Percentiles rank a stretch among this genome's conserved stretches.
phyloP scores from a whole-genome alignment of 257 asterid genomes.

The Marsdenia floribunda region DNA sequence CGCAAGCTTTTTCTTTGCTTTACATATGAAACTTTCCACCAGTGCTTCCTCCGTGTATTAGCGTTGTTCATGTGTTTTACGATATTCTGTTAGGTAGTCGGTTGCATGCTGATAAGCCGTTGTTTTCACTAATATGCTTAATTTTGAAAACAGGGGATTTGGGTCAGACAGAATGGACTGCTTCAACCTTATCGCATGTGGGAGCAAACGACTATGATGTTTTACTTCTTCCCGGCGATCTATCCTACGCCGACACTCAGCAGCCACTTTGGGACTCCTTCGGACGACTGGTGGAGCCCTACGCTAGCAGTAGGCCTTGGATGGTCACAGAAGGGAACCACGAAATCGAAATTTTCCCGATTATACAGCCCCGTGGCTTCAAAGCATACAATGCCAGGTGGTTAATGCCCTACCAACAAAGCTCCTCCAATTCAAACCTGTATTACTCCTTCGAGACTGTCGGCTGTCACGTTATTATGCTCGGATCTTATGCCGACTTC shows the following conservation, averaged over 20 bases:
- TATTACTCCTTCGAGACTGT: constrained; percentile 70
- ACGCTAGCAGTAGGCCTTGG: constrained; percentile 71
- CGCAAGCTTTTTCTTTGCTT: constrained; percentile 8
- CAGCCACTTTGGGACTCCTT: constrained; percentile 89
- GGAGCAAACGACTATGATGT: constrained; percentile 59
- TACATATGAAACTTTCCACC: not conserved
- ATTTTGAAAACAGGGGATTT: constrained; percentile 47
- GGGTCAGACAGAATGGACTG: constrained; percentile 88
- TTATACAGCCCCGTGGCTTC: constrained; percentile 53
- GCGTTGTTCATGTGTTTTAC: too few species aligned
- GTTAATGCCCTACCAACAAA: constrained; percentile 65
- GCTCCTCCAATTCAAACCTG: constrained; percentile 55
- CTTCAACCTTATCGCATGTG: constrained; percentile 58
- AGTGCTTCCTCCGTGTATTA: too few species aligned
- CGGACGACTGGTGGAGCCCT: constrained; percentile 70
- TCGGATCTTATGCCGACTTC: constrained; percentile 72
- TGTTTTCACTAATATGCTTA: too few species aligned
- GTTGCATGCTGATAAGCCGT: too few species aligned
- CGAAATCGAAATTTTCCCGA: constrained; percentile 61
- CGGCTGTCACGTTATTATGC: constrained; percentile 62
- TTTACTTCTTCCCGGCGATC: constrained; percentile 68
- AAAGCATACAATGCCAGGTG: constrained; percentile 72
- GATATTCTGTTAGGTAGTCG: too few species aligned
- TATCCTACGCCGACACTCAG: constrained; percentile 69
- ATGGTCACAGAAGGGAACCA: constrained; percentile 92